A percentile compares a stretch with the other conserved stretches of the same genome.
phyloP scores from a whole-genome alignment of 257 asterid genomes.

The Solanum sejunctum region DNA sequence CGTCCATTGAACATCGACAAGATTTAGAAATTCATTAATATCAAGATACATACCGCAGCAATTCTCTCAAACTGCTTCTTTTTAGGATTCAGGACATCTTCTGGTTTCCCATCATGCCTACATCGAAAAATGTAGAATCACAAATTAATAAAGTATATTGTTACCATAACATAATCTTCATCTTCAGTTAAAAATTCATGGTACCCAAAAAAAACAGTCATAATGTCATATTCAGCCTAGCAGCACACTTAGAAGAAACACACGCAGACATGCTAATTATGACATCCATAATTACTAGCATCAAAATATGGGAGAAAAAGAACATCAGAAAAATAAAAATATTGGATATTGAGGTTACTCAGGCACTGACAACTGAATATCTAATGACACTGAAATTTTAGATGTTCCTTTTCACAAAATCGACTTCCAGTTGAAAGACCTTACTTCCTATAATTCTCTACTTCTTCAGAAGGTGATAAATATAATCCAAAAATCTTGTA shows the following conservation, averaged over 20 bases:
- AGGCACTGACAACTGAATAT: not conserved
- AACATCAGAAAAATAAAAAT: not conserved
- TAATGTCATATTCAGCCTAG: not conserved
- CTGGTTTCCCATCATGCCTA: constrained; percentile 85
- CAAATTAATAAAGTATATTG: not conserved
- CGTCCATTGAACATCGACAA: not conserved
- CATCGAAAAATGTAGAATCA: not conserved
- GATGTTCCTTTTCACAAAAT: not conserved
- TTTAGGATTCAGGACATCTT: constrained; percentile 88
- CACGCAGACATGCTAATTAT: not conserved
- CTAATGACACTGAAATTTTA: not conserved
- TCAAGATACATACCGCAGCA: constrained; percentile 45
- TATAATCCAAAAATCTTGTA: not conserved
- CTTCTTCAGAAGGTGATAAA: not conserved
- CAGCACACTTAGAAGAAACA: not conserved
- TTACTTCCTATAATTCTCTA: not conserved
- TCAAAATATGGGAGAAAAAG: not conserved
- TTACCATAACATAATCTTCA: not conserved
- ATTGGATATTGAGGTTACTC: not conserved
- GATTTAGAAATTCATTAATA: not conserved
- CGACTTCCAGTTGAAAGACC: not conserved
- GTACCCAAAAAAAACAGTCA: not conserved
- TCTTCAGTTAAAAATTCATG: not conserved
- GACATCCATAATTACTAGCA: not conserved
- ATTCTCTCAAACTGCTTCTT: constrained; percentile 94